A percentile compares a stretch with the other conserved stretches of the same genome.
These are phyloP conservation scores for Dryadomyces quercus-mongolicae DNA, from an alignment of 2,329 filamentous ascomycete species.

Conservation along the genomic window DNA sequence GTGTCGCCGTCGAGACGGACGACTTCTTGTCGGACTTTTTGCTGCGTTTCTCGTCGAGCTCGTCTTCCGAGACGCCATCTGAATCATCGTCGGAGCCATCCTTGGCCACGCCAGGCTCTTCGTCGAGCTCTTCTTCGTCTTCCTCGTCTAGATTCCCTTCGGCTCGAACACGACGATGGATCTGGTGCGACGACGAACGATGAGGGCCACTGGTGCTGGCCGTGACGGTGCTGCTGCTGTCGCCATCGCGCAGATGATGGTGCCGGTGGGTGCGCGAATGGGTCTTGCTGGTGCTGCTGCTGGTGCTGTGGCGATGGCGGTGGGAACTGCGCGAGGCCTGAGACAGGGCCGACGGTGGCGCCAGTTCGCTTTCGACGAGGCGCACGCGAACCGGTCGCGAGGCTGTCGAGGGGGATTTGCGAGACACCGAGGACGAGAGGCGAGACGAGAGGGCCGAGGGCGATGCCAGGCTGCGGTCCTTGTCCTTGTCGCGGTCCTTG, in stretches of 20 bases:
- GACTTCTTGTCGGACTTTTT: background rate
- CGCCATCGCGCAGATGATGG: background rate
- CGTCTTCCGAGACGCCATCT: background rate
- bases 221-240: background rate
- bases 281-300: background rate
- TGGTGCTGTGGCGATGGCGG: background rate
- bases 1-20: background rate
- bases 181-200: background rate
- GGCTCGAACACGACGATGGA: background rate
- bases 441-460: conserved; percentile 8
- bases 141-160: background rate
- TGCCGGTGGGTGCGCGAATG: background rate
- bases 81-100: background rate
- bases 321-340: background rate
- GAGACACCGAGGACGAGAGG: conserved; percentile 1
- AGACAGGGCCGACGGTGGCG: conserved; percentile 2
- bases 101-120: background rate
- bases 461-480: background rate
- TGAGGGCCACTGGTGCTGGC: background rate
- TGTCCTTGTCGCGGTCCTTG: background rate
- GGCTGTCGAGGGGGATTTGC: conserved; percentile 1
- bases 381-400: conserved; percentile 5
- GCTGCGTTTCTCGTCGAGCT: background rate
- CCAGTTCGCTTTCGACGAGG: conserved; percentile 9
- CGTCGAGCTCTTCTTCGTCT: background rate